Evolutionary conservation across 148 eudicot genomes (phyloP), one percentile per base, ranked within the genome.

Genomic region (Chenopodium suecicum): DNA sequence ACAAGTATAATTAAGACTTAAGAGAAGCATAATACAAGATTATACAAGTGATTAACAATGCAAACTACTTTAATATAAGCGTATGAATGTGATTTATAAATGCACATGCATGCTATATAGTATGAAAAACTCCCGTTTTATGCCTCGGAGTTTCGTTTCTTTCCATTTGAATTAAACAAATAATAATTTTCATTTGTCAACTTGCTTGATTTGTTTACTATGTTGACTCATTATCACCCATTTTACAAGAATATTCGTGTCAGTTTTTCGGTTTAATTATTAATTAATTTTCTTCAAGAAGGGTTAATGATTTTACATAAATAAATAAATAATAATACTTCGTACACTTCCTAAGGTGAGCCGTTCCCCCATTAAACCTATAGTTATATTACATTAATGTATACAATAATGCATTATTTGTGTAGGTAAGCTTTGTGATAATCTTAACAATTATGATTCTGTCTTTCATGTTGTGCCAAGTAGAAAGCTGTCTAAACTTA

Each of bases 231-330:
- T 0, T 19, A 6, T 11, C 66, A 2, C 14, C 23, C 12, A 17
- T 9, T 60, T 22, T 14, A 47, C 76, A 73, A 73, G 76, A 52
- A 73, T 73, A 73, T 73, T 66, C 70, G 70, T 66, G 70, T 66
- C 70, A 66, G 70, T 12, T 23, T 71, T 12, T 47, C 12, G 52
- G 52, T 48, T 48, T 9, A 9, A 0, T 23, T 20, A 0, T 23
- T 20, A 47, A 7, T 76, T 37, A 60, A 60, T 29, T 19, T 76
- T 31, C 5, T 5, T 37, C 6, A 4, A 50, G 3, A 50, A 50
- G 11, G 16, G 16, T 8, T 10, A 77, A 77, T 77, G 37, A 62
- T 63, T 23, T 37, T 62, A 9, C 19, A 25, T 25, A 25, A 25
- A 25, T 25, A 23, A 23, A n/a, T 77, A 77, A 77, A 77, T 7